Conservation (phyloP, 257 asterid species). For the Cynanchum wilfordii region DNA sequence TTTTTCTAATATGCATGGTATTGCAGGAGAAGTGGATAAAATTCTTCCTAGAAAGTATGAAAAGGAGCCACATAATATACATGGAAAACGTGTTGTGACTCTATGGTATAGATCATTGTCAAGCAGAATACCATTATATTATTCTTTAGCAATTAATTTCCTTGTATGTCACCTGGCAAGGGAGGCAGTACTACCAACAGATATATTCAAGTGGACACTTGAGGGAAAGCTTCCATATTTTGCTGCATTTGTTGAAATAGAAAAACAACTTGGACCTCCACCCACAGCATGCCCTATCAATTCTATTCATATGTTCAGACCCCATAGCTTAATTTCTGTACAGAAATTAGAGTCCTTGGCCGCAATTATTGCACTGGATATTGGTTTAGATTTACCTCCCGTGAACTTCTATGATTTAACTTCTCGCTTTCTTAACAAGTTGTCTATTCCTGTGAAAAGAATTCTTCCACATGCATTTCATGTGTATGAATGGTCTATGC, state of each 20-base stretch:
- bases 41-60: constrained; percentile 23
- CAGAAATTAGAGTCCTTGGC: constrained; percentile 72
- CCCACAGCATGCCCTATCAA: constrained; percentile 55
- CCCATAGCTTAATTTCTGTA: constrained; percentile 36
- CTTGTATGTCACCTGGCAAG: constrained; percentile 72
- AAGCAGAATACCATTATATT: constrained; percentile 45
- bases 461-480: constrained; percentile 59
- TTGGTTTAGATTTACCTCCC: constrained; percentile 63
- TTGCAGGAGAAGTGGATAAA: constrained; percentile 43
- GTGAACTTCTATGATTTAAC: constrained; percentile 71
- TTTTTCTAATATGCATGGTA: constrained; percentile 10
- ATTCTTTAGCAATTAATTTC: constrained; percentile 59
- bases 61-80: constrained; percentile 53
- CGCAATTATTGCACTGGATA: constrained; percentile 51
- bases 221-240: constrained; percentile 87
- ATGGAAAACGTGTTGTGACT: constrained; percentile 50
- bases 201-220: constrained; percentile 61
- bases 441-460: constrained; percentile 47
- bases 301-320: constrained; percentile 63
- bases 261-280: constrained; percentile 51
- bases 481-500: constrained; percentile 68
- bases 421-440: constrained; percentile 47
- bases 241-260: constrained; percentile 54
- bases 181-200: constrained; percentile 66
- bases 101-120: constrained; percentile 59